phyloP scores from a whole-genome alignment of 2,329 filamentous ascomycete genomes.

The Venturiaceae sp. region DNA sequence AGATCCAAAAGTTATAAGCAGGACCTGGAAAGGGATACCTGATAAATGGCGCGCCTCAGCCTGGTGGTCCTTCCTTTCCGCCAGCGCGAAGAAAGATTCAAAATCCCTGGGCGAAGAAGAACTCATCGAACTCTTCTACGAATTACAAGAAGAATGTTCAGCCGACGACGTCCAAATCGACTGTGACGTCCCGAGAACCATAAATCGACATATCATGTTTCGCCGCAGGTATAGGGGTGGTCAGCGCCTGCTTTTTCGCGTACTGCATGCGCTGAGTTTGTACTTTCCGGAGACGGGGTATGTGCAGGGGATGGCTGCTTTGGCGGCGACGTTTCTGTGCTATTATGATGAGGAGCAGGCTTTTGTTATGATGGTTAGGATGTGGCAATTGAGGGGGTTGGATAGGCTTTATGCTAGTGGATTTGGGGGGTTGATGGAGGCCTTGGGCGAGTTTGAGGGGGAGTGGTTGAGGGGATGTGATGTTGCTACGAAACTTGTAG shows the following conservation, averaged over 20 bases:
- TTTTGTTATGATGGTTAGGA: constrained; percentile 91
- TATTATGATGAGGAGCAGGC: constrained; percentile 94
- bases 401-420: constrained; percentile 75
- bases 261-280: constrained; percentile 82
- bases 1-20: constrained; percentile 70
- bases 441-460: constrained; percentile 73
- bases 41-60: constrained; percentile 89
- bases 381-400: constrained; percentile 84
- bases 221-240: constrained; percentile 82
- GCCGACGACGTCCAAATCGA: constrained; percentile 96
- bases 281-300: constrained; percentile 90
- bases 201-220: constrained; percentile 97
- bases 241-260: constrained; percentile 82
- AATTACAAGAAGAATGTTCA: constrained; percentile 62
- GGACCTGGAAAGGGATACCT: constrained; percentile 97
- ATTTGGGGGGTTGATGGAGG: constrained; percentile 79
- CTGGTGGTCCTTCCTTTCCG: constrained; percentile 85
- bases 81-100: constrained; percentile 59
- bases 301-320: constrained; percentile 93
- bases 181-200: constrained; percentile 89
- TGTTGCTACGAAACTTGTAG: constrained; percentile 70
- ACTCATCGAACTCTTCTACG: constrained; percentile 61
- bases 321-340: constrained; percentile 85
- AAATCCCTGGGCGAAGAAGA: constrained; percentile 58
- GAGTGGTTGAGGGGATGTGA: constrained; percentile 72